Evolutionary conservation across 2,329 filamentous ascomycete genomes (phyloP), one percentile per base, ranked within the genome.

Genomic region (Chrysoporthe deuterocubensis): DNA sequence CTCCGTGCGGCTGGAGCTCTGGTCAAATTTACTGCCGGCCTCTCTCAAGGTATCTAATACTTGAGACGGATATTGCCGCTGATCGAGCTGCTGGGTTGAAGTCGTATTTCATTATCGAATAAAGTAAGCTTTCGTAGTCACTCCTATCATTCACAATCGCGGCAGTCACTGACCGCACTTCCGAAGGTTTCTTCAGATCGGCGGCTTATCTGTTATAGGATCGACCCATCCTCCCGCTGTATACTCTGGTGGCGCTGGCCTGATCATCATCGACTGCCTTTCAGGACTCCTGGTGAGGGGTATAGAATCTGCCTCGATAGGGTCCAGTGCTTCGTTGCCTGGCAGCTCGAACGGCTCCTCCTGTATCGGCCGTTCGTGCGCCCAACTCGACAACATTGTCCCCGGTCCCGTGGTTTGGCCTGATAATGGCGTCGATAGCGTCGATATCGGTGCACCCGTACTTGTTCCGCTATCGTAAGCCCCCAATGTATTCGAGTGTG

Each of bases 271-370:
- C 3, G 43, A 44, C 14, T 40, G 32, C 57, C 57, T 58, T 48
- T 65, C 56, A 8, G 62, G 50, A n/a, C 48, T 50, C 7, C 13
- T 52, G 26, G 18, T 13, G 32, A 68, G 21, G 16, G 46, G 58
- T 16, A 48, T 68, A 8, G 67, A 62, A 40, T 62, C 67, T 43
- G 67, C 67, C 52, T 65, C 64, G 8, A 62, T 63, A 3, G 62
- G 58, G 6, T 43, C 48, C 48, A 44, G n/a, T 0, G 42, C 26
- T 58, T 68, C 67, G 13, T 44, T n/a, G 6, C 63, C 67, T 18
- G 67, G 63, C 18, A 68, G 34, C 43, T 68, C 67, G 21, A 58
- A 66, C 1, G 9, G 48, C 58, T 57, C 67, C 42, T 68, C 67
- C 57, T 56, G 57, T 3, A 37, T 4, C 26, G 62, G 66, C 34